Percentiles rank a stretch among this genome's conserved stretches.
Evolutionary conservation across 202 grass and related monocot species (phyloP).

Genomic region (Zoysia matrella): DNA sequence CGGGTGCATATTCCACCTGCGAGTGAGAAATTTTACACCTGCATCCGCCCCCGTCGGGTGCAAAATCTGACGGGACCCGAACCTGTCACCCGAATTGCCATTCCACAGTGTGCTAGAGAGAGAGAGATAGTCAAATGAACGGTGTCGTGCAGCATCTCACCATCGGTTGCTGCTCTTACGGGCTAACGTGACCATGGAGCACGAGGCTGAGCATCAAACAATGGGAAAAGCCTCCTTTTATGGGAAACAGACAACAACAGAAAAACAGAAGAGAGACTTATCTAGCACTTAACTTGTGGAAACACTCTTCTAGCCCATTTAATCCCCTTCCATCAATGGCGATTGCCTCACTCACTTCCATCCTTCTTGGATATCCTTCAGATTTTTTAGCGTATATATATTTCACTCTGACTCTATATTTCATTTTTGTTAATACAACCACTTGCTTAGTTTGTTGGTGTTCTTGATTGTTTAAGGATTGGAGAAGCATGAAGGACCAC

Average conservation of each 20-base stretch:
- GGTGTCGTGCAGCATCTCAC: too few relatives aligned
- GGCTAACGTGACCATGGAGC: too few relatives aligned
- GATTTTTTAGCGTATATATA: conserved; percentile 6
- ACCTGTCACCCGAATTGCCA: too few relatives aligned
- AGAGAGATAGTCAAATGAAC: too few relatives aligned
- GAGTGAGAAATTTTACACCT: too few relatives aligned
- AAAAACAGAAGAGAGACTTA: conserved; percentile 31
- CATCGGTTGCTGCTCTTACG: too few relatives aligned
- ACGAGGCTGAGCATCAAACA: too few relatives aligned
- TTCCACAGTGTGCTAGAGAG: too few relatives aligned
- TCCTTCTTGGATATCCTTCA: neutral
- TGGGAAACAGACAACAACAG: neutral
- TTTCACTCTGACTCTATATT: neutral
- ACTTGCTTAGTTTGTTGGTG: neutral
- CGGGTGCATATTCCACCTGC: too few relatives aligned
- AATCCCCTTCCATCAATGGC: neutral
- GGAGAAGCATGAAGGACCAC: conserved; percentile 22
- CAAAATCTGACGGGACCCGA: too few relatives aligned
- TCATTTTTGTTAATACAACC: conserved; percentile 25
- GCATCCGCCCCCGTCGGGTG: too few relatives aligned
- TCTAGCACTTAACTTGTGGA: conserved; percentile 40
- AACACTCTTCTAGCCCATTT: conserved; percentile 53
- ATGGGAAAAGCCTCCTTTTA: too few relatives aligned
- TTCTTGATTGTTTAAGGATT: neutral
- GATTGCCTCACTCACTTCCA: neutral